phyloP scores from a whole-genome alignment of 352 stramenopile species.

The Pythium utonaiense region DNA sequence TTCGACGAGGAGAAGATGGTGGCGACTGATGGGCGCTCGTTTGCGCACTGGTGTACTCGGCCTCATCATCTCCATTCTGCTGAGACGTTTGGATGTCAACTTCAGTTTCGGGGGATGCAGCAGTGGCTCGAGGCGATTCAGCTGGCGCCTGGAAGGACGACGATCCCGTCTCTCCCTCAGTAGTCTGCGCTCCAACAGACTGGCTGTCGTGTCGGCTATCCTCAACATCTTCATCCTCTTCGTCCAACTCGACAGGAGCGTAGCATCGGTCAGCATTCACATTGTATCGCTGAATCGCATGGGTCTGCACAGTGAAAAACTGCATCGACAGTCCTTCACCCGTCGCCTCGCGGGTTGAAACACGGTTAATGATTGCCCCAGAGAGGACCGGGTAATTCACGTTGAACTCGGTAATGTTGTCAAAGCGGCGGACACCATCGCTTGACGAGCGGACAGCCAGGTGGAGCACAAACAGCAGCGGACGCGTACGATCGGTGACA shows the following conservation, averaged over 20 bases:
- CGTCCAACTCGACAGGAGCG: constrained; percentile 34
- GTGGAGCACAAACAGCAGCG: constrained; percentile 69
- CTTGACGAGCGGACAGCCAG: constrained; percentile 41
- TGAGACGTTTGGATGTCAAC: constrained; percentile 49
- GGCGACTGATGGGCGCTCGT: constrained; percentile 22
- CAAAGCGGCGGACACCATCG: constrained; percentile 47
- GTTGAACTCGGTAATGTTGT: constrained; percentile 82
- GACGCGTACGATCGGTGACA: constrained; percentile 61
- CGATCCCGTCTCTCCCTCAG: constrained; percentile 54
- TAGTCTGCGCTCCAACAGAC: constrained; percentile 71
- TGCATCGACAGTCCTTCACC: constrained; percentile 65
- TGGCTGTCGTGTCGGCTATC: constrained; percentile 30
- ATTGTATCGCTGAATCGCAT: constrained; percentile 83
- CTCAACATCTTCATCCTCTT: constrained; percentile 37
- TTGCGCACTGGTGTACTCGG: constrained; percentile 25
- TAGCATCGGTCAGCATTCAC: constrained; percentile 63
- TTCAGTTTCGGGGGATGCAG: constrained; percentile 58
- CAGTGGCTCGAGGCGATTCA: constrained; percentile 53
- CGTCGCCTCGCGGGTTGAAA: constrained; percentile 31
- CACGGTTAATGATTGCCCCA: constrained; percentile 62
- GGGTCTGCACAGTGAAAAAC: constrained; percentile 76
- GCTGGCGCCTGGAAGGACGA: constrained; percentile 62
- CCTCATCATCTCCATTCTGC: constrained; percentile 45
- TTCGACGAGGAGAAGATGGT: constrained; percentile 34
- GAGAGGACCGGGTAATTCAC: constrained; percentile 76